phyloP scores from a whole-genome alignment of 345 rosid genomes.

The Toxicodendron radicans region DNA sequence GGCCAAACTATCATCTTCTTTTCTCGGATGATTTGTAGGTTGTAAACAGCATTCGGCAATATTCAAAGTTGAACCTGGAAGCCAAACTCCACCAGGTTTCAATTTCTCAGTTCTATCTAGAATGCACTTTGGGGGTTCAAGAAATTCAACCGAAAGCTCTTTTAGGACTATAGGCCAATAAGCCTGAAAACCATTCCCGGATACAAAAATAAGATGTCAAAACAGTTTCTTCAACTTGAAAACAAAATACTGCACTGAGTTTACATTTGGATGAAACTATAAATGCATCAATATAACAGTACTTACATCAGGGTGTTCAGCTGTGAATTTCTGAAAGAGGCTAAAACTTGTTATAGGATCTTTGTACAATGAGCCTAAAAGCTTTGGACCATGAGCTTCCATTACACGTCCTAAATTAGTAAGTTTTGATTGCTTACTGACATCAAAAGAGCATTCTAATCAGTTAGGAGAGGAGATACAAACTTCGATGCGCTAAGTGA shows the following conservation, averaged over 20 bases:
- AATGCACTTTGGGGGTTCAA: slow-evolving; percentile 59
- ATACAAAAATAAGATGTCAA: slow-evolving; percentile 17
- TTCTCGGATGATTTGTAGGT: slow-evolving; percentile 52
- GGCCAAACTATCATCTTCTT: slow-evolving; percentile 59
- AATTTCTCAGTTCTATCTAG: slow-evolving; percentile 55
- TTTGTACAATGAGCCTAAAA: slow-evolving; percentile 66
- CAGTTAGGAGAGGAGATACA: slow-evolving; percentile 10
- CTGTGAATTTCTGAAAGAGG: slow-evolving; percentile 61
- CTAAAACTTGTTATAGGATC: slow-evolving; percentile 71
- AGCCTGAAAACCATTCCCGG: slow-evolving; percentile 39
- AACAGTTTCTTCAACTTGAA: not conserved
- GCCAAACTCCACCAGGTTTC: slow-evolving; percentile 67
- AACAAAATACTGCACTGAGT: not conserved
- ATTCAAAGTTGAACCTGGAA: slow-evolving; percentile 70
- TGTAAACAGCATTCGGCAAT: slow-evolving; percentile 80
- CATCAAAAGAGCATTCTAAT: not conserved
- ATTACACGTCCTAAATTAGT: slow-evolving; percentile 75
- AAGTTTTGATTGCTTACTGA: slow-evolving; percentile 49
- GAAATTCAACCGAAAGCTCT: slow-evolving; percentile 68
- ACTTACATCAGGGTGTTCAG: slow-evolving; percentile 65
- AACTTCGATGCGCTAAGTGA: not conserved
- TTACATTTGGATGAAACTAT: not conserved
- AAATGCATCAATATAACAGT: not conserved
- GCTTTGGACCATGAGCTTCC: slow-evolving; percentile 65
- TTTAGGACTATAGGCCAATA: slow-evolving; percentile 67